Evolutionary conservation across 192 early-diverging fungal species (phyloP).

Genomic region (Phlyctochytrium arcticum): DNA sequence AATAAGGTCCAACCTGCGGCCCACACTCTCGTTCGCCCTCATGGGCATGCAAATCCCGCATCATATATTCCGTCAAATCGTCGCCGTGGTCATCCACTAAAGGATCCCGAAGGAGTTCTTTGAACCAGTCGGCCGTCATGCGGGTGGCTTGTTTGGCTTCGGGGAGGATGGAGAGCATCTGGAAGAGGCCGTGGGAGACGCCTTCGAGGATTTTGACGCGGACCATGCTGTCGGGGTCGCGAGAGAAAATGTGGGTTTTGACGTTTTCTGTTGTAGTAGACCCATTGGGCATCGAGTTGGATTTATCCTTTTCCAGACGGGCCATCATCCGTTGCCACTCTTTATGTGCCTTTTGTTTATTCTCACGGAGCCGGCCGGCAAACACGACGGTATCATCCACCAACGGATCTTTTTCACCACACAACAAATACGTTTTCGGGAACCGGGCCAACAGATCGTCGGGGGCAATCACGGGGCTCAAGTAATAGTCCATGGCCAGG

Average conservation of each 20-base stretch:
- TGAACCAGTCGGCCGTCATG: constrained; percentile 40
- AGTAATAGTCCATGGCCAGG: constrained; percentile 75
- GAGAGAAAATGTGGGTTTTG: constrained; percentile 39
- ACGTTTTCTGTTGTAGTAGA: not conserved
- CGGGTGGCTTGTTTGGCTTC: constrained; percentile 53
- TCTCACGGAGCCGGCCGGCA: constrained; percentile 77
- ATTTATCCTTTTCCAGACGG: not conserved
- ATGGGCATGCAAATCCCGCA: constrained; percentile 5
- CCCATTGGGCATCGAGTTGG: not conserved
- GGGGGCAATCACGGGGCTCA: constrained; percentile 83
- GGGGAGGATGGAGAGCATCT: constrained; percentile 71
- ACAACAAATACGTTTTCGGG: constrained; percentile 85
- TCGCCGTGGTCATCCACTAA: constrained; percentile 21
- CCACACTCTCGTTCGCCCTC: not conserved
- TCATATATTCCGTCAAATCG: constrained; percentile 31
- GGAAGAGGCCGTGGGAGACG: constrained; percentile 52
- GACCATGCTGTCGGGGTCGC: constrained; percentile 50
- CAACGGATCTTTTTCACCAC: constrained; percentile 95
- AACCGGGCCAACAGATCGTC: constrained; percentile 81
- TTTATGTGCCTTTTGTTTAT: constrained; percentile 58
- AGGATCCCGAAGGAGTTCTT: constrained; percentile 34
- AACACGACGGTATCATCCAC: constrained; percentile 96
- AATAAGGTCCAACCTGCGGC: constrained; percentile 18
- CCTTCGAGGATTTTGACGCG: constrained; percentile 72
- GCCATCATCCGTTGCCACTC: constrained; percentile 45